Evolutionary conservation across 306 rosid species (phyloP).

Genomic region (Corylus avellana): DNA sequence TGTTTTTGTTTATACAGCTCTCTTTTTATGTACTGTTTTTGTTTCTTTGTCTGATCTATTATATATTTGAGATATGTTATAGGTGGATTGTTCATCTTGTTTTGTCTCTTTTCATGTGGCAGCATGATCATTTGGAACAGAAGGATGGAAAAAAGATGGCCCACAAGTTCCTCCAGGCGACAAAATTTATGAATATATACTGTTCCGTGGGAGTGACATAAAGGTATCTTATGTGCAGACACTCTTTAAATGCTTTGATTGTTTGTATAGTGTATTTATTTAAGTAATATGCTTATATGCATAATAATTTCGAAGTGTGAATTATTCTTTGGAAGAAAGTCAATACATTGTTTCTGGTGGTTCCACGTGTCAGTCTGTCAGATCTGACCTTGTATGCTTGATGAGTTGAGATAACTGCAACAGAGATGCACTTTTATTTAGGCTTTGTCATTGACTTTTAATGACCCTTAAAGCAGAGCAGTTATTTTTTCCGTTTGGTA

Average conservation of each 20-base stretch:
- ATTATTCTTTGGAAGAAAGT: neutral
- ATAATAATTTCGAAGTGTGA: neutral
- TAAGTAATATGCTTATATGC: neutral
- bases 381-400: neutral
- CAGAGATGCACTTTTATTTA: neutral
- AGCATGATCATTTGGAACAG: conserved; percentile 96
- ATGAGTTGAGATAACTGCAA: neutral
- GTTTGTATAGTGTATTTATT: neutral
- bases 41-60: neutral
- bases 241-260: neutral
- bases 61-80: neutral
- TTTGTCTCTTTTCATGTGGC: conserved; percentile 35
- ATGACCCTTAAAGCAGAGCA: neutral
- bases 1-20: neutral
- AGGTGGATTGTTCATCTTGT: conserved; percentile 18
- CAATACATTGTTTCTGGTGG: neutral
- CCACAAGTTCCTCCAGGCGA: conserved; percentile 83
- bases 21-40: too few species aligned
- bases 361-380: neutral
- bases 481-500: neutral
- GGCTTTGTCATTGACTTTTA: neutral
- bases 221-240: conserved; percentile 49
- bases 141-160: conserved; percentile 96
- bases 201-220: conserved; percentile 91
- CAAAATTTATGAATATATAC: conserved; percentile 83